These are phyloP conservation scores for Dictyostelium brefeldianum DNA, from an alignment of 78 protist genomes.

Conservation along the genomic window DNA sequence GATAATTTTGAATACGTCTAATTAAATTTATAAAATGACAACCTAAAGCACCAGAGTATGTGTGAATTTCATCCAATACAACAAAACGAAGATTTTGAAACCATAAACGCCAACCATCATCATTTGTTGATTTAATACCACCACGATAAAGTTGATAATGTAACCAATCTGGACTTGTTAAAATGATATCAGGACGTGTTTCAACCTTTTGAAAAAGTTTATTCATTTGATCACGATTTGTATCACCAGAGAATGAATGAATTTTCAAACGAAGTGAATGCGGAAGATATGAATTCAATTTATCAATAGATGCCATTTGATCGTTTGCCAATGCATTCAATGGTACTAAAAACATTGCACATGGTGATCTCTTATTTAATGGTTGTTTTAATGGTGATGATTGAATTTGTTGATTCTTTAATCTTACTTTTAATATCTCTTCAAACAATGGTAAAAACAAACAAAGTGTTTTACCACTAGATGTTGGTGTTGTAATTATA, in stretches of 20 bases:
- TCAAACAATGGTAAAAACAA: conserved; percentile 70
- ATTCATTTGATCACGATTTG: not conserved
- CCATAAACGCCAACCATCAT: conserved; percentile 47
- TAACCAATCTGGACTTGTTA: conserved; percentile 84
- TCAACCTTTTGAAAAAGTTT: not conserved
- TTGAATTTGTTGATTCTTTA: not conserved
- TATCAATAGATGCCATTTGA: conserved; percentile 44
- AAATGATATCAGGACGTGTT: conserved; percentile 34
- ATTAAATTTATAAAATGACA: conserved; percentile 77
- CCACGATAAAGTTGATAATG: conserved; percentile 63
- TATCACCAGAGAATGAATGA: conserved; percentile 23
- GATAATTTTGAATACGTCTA: conserved; percentile 62
- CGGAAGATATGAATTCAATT: conserved; percentile 9
- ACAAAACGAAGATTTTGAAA: conserved; percentile 33
- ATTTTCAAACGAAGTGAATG: conserved; percentile 19
- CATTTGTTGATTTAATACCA: not conserved
- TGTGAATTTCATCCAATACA: conserved; percentile 82
- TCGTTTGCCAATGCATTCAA: conserved; percentile 84
- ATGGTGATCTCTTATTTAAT: not conserved
- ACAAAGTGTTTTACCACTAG: conserved; percentile 81
- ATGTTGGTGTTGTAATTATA: conserved; percentile 81
- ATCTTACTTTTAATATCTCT: not conserved
- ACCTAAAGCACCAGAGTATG: conserved; percentile 83
- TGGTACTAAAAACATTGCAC: conserved; percentile 80
- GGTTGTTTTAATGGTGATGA: not conserved